Conservation (phyloP, 192 early-diverging fungal genomes). For the Backusella luteola region DNA sequence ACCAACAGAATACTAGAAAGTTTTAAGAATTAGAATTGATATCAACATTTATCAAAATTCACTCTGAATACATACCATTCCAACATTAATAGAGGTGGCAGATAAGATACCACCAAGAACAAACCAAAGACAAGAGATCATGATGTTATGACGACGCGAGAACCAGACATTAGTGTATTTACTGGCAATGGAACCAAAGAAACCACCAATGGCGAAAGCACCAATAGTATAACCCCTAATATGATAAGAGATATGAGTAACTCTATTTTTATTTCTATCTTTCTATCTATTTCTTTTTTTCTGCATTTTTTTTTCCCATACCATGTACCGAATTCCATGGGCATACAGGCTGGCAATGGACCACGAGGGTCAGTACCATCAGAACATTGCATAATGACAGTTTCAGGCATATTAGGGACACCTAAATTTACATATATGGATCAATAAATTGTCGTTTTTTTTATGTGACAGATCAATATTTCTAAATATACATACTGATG, state of each 20-base stretch:
- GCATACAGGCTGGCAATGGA: slow-evolving; percentile 33
- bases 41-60: not conserved
- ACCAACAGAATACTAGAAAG: slow-evolving; percentile 49
- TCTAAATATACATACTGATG: slow-evolving; percentile 25
- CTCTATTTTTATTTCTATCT: not conserved
- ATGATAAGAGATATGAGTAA: not conserved
- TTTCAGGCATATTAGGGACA: slow-evolving; percentile 35
- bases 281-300: not conserved
- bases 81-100: slow-evolving; percentile 57
- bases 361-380: slow-evolving; percentile 13
- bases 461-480: not conserved
- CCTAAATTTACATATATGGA: slow-evolving; percentile 13
- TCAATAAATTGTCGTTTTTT: not conserved
- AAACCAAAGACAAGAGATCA: slow-evolving; percentile 67
- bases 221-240: slow-evolving; percentile 48
- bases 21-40: not conserved
- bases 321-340: slow-evolving; percentile 36
- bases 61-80: slow-evolving; percentile 32
- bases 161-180: slow-evolving; percentile 42
- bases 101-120: slow-evolving; percentile 64
- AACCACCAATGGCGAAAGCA: slow-evolving; percentile 53
- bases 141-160: slow-evolving; percentile 54
- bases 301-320: not conserved
- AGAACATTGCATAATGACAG: slow-evolving; percentile 25
- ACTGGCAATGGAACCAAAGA: slow-evolving; percentile 50